Conservation (phyloP, 2,329 filamentous ascomycete species). For the Colletotrichum sp. region DNA sequence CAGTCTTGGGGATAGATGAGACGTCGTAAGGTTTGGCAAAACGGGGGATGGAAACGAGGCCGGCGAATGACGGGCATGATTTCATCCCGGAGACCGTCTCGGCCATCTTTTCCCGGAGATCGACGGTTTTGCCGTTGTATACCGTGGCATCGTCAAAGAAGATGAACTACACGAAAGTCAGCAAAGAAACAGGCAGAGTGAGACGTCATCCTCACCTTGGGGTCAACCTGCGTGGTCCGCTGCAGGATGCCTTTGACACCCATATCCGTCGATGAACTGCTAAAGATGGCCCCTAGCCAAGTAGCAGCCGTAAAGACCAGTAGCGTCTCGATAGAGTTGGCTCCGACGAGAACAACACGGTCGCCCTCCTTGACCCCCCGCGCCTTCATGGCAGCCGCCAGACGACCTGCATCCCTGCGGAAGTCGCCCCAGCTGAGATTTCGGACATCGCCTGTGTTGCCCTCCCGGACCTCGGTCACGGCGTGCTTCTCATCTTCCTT, state of each 20-base stretch:
- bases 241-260: slow-evolving; percentile 80
- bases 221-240: slow-evolving; percentile 74
- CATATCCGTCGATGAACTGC: slow-evolving; percentile 82
- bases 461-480: slow-evolving; percentile 75
- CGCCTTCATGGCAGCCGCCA: slow-evolving; percentile 71
- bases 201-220: slow-evolving; percentile 52
- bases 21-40: slow-evolving; percentile 68
- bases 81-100: slow-evolving; percentile 69
- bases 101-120: slow-evolving; percentile 75
- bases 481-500: slow-evolving; percentile 78
- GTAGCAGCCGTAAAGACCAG: slow-evolving; percentile 72
- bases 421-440: slow-evolving; percentile 73
- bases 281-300: slow-evolving; percentile 77
- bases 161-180: slow-evolving; percentile 52
- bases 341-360: slow-evolving; percentile 75
- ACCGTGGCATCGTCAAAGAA: slow-evolving; percentile 83
- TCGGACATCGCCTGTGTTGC: slow-evolving; percentile 53
- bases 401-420: slow-evolving; percentile 58
- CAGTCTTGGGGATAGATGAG: slow-evolving; percentile 50
- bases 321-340: slow-evolving; percentile 77
- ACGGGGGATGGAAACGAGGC: slow-evolving; percentile 69
- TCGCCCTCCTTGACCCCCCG: slow-evolving; percentile 74
- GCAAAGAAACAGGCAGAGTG: not conserved
- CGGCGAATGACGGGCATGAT: slow-evolving; percentile 63
- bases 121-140: slow-evolving; percentile 79